phyloP scores from a whole-genome alignment of 73 alveolate species.

The Symbiodinium natans region DNA sequence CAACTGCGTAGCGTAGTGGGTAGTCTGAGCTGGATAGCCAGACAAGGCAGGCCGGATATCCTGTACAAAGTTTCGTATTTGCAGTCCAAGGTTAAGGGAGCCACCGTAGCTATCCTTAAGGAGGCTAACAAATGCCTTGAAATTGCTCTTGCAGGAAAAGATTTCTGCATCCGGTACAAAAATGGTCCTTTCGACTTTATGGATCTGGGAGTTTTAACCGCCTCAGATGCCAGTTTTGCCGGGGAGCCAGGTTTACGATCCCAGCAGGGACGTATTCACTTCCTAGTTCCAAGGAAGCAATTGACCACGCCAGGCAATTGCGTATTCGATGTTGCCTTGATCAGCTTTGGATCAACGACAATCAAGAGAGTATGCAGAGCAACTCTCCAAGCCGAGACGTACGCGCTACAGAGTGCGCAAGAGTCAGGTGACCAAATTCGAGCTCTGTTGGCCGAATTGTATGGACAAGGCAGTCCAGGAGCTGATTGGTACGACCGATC shows the following conservation, averaged over 20 bases:
- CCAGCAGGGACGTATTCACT: background rate
- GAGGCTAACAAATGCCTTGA: background rate
- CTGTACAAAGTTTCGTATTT: too few species aligned
- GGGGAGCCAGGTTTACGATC: background rate
- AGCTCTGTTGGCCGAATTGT: background rate
- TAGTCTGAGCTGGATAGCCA: too few species aligned
- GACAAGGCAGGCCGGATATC: too few species aligned
- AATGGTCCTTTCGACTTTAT: background rate
- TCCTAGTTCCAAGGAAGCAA: too few species aligned
- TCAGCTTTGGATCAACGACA: background rate
- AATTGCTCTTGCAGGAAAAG: background rate
- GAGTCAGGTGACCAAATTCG: background rate
- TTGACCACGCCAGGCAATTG: background rate
- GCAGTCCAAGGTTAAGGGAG: too few species aligned
- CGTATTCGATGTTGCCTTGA: too few species aligned
- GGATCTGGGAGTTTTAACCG: background rate
- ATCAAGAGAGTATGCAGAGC: conserved; percentile 5
- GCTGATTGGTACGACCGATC: background rate
- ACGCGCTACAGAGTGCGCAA: background rate
- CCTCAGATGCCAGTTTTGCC: background rate
- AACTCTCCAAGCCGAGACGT: background rate
- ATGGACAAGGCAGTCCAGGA: background rate
- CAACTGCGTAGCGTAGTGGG: too few species aligned
- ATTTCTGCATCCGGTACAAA: background rate
- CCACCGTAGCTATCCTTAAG: too few species aligned